These are phyloP conservation scores for Vinca minor DNA, from an alignment of 257 asterid species.

Conservation along the genomic window DNA sequence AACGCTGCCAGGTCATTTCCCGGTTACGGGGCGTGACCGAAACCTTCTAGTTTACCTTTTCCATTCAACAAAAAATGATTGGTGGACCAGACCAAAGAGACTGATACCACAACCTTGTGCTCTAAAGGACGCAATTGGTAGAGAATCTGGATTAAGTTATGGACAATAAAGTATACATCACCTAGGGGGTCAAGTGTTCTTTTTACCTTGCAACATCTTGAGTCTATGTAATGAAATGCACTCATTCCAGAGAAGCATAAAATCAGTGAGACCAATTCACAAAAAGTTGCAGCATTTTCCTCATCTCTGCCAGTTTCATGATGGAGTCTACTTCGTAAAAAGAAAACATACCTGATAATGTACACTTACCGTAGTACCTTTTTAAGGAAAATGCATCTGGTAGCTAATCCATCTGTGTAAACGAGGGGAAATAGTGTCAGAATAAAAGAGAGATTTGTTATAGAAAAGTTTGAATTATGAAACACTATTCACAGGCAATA, in stretches of 20 bases:
- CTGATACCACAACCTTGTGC: background rate
- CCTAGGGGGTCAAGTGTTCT: background rate
- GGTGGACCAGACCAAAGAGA: background rate
- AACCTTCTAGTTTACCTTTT: slow-evolving; percentile 1
- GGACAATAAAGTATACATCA: background rate
- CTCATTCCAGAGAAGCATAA: too few species aligned
- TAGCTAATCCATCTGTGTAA: slow-evolving; percentile 3
- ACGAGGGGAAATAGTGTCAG: too few species aligned
- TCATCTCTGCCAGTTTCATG: background rate
- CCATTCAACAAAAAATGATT: background rate
- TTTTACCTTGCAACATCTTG: background rate
- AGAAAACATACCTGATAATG: slow-evolving; percentile 8
- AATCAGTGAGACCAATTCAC: too few species aligned
- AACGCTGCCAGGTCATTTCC: too few species aligned
- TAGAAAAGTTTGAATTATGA: background rate
- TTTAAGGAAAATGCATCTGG: background rate
- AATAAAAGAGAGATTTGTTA: background rate
- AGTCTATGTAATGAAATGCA: background rate
- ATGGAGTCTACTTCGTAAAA: background rate
- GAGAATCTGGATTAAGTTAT: background rate
- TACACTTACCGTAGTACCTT: background rate
- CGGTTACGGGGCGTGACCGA: too few species aligned
- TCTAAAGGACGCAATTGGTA: background rate
- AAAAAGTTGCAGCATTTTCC: background rate
- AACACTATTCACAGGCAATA: background rate